A percentile compares a stretch with the other conserved stretches of the same genome.
Evolutionary conservation across 179 eudicot species (phyloP).

Genomic region (Spergularia azorica): DNA sequence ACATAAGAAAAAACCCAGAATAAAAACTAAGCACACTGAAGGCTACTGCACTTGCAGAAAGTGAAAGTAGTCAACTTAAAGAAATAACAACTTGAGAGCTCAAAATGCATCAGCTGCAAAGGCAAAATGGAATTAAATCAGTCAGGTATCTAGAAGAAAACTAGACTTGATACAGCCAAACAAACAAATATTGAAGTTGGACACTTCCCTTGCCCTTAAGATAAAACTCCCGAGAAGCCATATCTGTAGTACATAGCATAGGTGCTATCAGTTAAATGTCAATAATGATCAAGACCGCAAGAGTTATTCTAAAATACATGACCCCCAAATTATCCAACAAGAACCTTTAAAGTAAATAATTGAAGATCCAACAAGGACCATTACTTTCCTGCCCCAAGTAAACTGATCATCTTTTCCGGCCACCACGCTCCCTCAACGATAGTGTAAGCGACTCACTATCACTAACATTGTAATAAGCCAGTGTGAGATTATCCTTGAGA

Average conservation of each 20-base stretch:
- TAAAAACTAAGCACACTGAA: not conserved
- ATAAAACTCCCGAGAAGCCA: constrained; percentile 32
- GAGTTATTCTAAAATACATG: constrained; percentile 29
- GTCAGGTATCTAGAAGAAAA: constrained; percentile 20
- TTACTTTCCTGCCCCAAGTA: constrained; percentile 10
- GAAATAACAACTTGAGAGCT: constrained; percentile 28
- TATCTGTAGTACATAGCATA: constrained; percentile 41
- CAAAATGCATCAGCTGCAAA: constrained; percentile 35
- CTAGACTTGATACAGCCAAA: constrained; percentile 16
- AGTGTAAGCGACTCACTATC: constrained; percentile 73
- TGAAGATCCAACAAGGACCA: constrained; percentile 34
- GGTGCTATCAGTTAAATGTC: constrained; percentile 26
- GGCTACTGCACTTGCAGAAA: constrained; percentile 24
- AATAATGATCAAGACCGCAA: constrained; percentile 22
- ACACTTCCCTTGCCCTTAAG: constrained; percentile 36
- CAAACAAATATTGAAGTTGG: constrained; percentile 17
- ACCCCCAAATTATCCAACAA: constrained; percentile 28
- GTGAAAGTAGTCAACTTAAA: constrained; percentile 16
- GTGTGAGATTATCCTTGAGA: constrained; percentile 89
- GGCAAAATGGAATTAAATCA: constrained; percentile 35
- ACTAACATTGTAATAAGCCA: constrained; percentile 82
- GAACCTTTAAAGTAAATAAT: constrained; percentile 21
- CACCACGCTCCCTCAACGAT: constrained; percentile 97
- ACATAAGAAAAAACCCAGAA: not conserved
- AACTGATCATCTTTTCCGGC: constrained; percentile 58